Evolutionary conservation across 805 yeast species (phyloP).

Genomic region (Metschnikowia dekortorum): DNA sequence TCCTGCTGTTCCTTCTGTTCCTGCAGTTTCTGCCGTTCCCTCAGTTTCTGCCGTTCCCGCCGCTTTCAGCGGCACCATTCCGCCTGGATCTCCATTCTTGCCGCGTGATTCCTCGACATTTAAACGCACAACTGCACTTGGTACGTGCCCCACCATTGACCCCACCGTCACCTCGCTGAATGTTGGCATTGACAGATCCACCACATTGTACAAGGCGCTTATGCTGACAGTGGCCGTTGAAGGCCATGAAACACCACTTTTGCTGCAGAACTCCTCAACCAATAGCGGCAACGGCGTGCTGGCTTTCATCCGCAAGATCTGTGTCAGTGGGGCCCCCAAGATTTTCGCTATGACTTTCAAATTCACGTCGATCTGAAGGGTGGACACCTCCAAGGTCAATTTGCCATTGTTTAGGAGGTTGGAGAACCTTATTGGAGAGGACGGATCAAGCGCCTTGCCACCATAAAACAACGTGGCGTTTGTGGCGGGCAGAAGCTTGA

Average conservation of each 20-base stretch:
- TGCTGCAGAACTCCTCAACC: conserved; percentile 1
- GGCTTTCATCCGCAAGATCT: conserved; percentile 6
- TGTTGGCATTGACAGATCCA: conserved; percentile 5
- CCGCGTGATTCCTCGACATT: conserved; percentile 5
- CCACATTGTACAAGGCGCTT: conserved; percentile 8
- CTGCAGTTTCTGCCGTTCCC: no score
- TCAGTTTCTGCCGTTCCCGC: no score
- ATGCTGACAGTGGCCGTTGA: conserved; percentile 17
- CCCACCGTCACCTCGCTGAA: conserved; percentile 7
- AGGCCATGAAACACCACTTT: conserved; percentile 14
- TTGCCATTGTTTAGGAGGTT: conserved; percentile 32
- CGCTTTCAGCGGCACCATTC: background rate
- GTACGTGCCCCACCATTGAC: conserved; percentile 13
- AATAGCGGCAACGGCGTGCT: conserved; percentile 4
- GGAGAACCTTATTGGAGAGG: conserved; percentile 31
- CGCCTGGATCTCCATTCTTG: background rate
- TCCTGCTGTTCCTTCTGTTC: no score
- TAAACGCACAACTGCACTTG: conserved; percentile 15
- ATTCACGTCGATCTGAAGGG: background rate
- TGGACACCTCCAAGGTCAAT: conserved; percentile 16
- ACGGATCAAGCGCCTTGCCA: conserved; percentile 27
- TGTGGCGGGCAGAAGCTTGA: conserved; percentile 17
- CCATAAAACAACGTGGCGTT: conserved; percentile 26
- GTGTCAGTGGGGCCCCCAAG: conserved; percentile 4
- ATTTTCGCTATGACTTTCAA: conserved; percentile 10